Evolutionary conservation across 208 protist species (phyloP).

Genomic region (Acanthamoeba lenticulata): DNA sequence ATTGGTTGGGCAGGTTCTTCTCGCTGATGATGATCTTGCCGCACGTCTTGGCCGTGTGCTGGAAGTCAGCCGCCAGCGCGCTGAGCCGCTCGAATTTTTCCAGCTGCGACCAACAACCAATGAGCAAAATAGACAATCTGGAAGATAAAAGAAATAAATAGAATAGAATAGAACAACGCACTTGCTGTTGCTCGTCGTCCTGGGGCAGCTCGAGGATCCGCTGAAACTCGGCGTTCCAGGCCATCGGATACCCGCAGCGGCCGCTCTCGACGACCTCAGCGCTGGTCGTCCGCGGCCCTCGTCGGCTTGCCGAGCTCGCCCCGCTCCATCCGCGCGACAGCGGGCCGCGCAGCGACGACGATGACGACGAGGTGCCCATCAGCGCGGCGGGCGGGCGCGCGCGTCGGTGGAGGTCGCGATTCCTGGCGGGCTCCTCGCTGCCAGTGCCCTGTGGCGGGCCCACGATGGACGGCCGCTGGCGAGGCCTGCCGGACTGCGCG

Average conservation of each 20-base stretch:
- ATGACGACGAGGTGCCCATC: too few species aligned
- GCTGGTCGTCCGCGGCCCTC: not conserved
- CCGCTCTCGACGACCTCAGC: not conserved
- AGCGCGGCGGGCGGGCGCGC: too few species aligned
- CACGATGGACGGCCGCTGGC: too few species aligned
- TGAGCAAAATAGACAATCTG: not conserved
- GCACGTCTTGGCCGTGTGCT: constrained; percentile 9
- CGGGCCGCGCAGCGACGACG: not conserved
- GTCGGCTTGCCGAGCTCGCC: not conserved
- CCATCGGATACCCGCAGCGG: not conserved
- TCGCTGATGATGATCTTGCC: constrained; percentile 66
- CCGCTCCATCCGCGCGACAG: not conserved
- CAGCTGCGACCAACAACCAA: not conserved
- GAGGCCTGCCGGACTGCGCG: too few species aligned
- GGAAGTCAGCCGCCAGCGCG: not conserved
- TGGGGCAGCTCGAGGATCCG: constrained; percentile 2
- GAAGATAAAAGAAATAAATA: not conserved
- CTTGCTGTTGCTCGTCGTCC: not conserved
- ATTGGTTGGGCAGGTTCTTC: constrained; percentile 47
- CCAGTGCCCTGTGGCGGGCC: too few species aligned
- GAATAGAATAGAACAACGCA: not conserved
- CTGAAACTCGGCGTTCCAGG: constrained; percentile 15
- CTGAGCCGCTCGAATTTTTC: not conserved
- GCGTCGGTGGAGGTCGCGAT: too few species aligned
- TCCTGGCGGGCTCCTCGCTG: too few species aligned